Base-by-base conservation (phyloP, 2,329 filamentous ascomycete species). In the Pyrenophora graminea region DNA sequence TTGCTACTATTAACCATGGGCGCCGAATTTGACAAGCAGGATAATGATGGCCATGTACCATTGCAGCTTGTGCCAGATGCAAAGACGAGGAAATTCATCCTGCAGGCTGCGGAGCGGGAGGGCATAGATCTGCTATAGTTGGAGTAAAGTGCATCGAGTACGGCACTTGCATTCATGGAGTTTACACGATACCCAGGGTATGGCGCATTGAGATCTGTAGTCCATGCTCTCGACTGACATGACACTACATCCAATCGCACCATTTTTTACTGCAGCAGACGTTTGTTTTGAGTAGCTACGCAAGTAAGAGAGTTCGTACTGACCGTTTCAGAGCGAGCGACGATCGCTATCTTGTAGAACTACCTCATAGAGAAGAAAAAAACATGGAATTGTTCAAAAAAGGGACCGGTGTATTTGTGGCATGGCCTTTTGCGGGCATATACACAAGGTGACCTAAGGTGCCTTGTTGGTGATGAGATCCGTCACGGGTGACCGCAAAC, bases 21-120 rank as follows among this genome's bases (percentile, higher is more conserved):
- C 0, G 92, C 92, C 0, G 91, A 96, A 68, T 82, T 82, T 10
- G 87, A 89, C 58, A 91, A 91, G 76, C 87, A 83, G 73, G 91
- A 93, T 66, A 72, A 63, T 3, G 86, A 90, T 55, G 92, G 88
- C 1, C 79, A 77, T 57, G 67, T 91, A 48, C 85, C 94, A 6
- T 80, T 97, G 51, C 88, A 96, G 57, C 76, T 96, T 48, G 91
- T 90, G 9, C 94, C 94, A 1, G 92, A 97, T 76, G 83, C 81
- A 48, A 93, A 93, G 87, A 87, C 92, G 38, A 83, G 85, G 59
- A 85, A 82, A 52, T 97, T 89, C 73, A 89, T 97, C 42, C 65
- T 90, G 54, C 83, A 89, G 56, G 85, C 83, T 52, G 90, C 90
- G 9, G 91, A 95, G 75, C 84, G 86, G 48, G 93, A 97, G 72